Evolutionary conservation across 2,329 filamentous ascomycete genomes (phyloP).

Genomic region (Plenodomus tracheiphilus): DNA sequence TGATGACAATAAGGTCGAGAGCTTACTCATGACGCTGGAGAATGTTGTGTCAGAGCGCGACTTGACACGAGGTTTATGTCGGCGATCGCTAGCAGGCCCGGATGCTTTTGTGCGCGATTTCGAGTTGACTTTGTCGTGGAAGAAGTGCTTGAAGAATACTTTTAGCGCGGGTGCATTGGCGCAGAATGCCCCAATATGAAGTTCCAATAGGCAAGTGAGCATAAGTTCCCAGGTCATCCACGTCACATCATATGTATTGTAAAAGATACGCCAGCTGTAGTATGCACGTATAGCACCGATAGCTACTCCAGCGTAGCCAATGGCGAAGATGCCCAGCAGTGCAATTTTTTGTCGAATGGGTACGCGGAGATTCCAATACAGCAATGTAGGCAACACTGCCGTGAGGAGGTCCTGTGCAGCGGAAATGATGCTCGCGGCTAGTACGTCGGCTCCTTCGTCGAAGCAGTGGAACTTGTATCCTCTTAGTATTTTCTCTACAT

Average conservation of each 20-base stretch:
- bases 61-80: constrained; percentile 1
- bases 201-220: constrained; percentile 26
- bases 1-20: constrained; percentile 10
- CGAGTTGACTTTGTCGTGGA: constrained; percentile 25
- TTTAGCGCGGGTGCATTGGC: constrained; percentile 38
- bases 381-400: constrained; percentile 35
- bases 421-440: constrained; percentile 33
- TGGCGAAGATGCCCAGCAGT: constrained; percentile 35
- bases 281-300: constrained; percentile 30
- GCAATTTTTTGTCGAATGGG: constrained; percentile 34
- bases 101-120: constrained; percentile 7
- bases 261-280: constrained; percentile 33
- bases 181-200: constrained; percentile 36
- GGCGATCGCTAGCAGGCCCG: neutral
- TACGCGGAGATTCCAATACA: constrained; percentile 38
- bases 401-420: constrained; percentile 34
- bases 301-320: constrained; percentile 35
- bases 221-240: constrained; percentile 29
- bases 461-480: constrained; percentile 37
- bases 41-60: neutral
- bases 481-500: constrained; percentile 16
- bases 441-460: constrained; percentile 37
- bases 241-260: constrained; percentile 34
- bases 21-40: constrained; percentile 7
- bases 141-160: constrained; percentile 38